Evolutionary conservation across 495 filamentous ascomycete genomes (phyloP).

Genomic region (Talaromyces ruber): DNA sequence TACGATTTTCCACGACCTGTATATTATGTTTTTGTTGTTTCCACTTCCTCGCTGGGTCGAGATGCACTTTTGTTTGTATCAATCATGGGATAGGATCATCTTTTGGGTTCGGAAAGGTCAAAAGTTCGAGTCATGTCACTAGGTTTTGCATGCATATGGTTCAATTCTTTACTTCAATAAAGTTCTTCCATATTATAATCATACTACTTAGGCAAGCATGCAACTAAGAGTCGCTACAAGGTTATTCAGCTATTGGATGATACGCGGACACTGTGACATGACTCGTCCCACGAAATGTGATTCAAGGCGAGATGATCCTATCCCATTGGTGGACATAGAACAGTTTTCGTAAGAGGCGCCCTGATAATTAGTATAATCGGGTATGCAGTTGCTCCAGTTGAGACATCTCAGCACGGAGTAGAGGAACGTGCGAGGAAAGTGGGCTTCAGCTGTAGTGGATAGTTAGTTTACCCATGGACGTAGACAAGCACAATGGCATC

Average conservation of each 20-base stretch:
- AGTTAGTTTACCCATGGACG: too few relatives aligned
- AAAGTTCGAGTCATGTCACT: neutral
- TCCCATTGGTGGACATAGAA: neutral
- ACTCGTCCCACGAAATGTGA: too few relatives aligned
- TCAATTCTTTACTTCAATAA: neutral
- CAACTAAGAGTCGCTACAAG: too few relatives aligned
- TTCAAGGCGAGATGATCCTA: neutral
- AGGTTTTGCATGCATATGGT: neutral
- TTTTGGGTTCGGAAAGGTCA: neutral
- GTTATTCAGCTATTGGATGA: too few relatives aligned
- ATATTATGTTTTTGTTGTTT: neutral
- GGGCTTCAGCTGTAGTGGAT: too few relatives aligned
- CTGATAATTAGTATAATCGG: neutral
- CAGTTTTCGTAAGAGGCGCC: neutral
- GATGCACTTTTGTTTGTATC: conserved; percentile 3
- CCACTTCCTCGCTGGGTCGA: neutral
- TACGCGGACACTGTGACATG: too few relatives aligned
- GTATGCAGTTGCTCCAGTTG: neutral
- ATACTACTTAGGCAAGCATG: too few relatives aligned
- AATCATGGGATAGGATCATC: neutral
- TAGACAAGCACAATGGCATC: neutral
- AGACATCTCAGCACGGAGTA: too few relatives aligned
- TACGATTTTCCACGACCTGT: neutral
- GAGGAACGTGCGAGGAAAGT: too few relatives aligned
- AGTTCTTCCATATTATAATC: neutral